Percentiles rank a stretch among this genome's conserved stretches.
These are phyloP conservation scores for Bretschneidera sinensis DNA, from an alignment of 345 rosid species.

Conservation along the genomic window DNA sequence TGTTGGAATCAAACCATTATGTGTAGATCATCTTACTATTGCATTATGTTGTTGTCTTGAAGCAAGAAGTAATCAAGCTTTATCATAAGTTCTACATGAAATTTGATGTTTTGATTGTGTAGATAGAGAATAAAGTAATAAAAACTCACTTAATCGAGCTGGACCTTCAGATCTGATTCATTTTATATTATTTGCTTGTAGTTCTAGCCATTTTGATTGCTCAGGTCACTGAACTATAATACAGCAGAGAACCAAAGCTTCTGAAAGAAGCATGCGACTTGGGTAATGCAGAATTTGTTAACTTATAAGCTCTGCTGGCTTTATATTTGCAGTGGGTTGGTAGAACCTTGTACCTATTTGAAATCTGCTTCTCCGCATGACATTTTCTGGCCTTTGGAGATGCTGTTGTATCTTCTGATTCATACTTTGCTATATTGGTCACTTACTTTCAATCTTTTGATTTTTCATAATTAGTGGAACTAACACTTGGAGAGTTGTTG, in stretches of 20 bases:
- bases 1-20: not conserved
- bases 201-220: not conserved
- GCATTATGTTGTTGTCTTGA: not conserved
- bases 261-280: not conserved
- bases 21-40: not conserved
- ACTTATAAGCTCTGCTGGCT: not conserved
- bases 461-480: constrained; percentile 52
- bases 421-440: not conserved
- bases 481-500: constrained; percentile 66
- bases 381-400: not conserved
- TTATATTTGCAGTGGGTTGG: constrained; percentile 1
- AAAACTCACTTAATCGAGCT: not conserved
- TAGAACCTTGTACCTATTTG: not conserved
- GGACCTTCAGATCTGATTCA: not conserved
- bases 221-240: not conserved
- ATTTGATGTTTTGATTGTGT: too few species aligned
- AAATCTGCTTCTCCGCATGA: not conserved
- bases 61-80: not conserved
- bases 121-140: too few species aligned
- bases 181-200: not conserved
- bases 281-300: too few species aligned
- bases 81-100: not conserved
- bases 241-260: not conserved
- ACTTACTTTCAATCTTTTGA: not conserved
- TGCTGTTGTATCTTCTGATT: not conserved